Evolutionary conservation across 2,329 filamentous ascomycete species (phyloP), one percentile per base, ranked within the genome.

Genomic region (Lecanicillium sp.): DNA sequence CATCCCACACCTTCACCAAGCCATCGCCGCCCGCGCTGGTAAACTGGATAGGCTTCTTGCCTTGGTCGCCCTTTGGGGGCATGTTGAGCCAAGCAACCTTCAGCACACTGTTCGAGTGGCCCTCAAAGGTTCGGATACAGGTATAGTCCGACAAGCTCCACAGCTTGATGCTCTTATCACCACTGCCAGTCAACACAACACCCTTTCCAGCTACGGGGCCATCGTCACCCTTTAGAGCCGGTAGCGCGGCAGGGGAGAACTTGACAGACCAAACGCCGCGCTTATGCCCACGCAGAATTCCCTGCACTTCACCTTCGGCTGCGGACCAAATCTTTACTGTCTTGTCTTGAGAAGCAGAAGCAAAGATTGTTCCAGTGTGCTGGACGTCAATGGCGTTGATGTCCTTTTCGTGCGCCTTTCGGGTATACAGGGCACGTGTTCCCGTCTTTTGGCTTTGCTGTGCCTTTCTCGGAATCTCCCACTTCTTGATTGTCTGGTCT

Each of bases 341-440:
- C 49, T 88, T 86, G 59, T 98, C 92, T 62, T 98, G 92, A 5
- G 90, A 97, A 20, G 92, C 90, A 1, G 92, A 96, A 3, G 90
- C 94, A 55, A 98, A 97, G 1, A 96, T 64, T n/a, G 80, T 77
- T 4, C 77, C 78, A 2, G 75, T 71, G 17, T 79, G 74, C 46
- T 88, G 86, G 10, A 92, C 72, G 47, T 94, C 87, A 36, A 98
- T 76, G 3, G 92, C 88, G 52, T 98, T 98, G 62, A 98, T 98
- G 49, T 98, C 92, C 58, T 98, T 98, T 56, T 98, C 92, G 61
- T 98, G 92, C 1, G 92, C 92, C 61, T 96, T 94, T 41, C 92
- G 78, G 1, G 92, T 97, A 59, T 86, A 98, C 4, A 81, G 64
- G 29, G 87, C 87, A 49, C 79, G 69, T 9, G 79, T 65, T 9